Evolutionary conservation across 768 basidiomycete species (phyloP).

Genomic region (Sutorius australiensis): DNA sequence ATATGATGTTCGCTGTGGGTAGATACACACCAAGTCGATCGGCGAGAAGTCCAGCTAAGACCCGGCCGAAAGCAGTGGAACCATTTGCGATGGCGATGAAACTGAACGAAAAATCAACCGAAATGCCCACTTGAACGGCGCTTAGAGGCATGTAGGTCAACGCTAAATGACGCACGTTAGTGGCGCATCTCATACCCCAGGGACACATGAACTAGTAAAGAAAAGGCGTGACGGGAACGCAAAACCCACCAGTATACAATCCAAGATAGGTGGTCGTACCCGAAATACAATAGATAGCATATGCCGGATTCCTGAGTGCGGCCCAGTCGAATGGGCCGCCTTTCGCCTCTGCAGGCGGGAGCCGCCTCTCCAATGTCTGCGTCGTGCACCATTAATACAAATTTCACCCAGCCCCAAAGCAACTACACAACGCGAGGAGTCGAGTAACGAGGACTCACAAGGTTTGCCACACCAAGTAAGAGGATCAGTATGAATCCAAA

Average conservation of each 20-base stretch:
- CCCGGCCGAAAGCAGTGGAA: conserved; percentile 58
- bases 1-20: neutral
- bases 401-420: no score
- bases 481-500: conserved; percentile 59
- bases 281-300: conserved; percentile 54
- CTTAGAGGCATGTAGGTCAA: conserved; percentile 65
- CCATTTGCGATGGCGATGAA: conserved; percentile 67
- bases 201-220: no score
- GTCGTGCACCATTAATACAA: neutral
- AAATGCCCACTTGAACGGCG: conserved; percentile 47
- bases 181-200: neutral
- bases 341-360: conserved; percentile 49
- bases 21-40: conserved; percentile 47
- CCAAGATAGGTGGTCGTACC: conserved; percentile 60
- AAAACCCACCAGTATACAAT: conserved; percentile 54
- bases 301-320: conserved; percentile 47
- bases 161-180: conserved; percentile 34
- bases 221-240: neutral
- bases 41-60: conserved; percentile 47
- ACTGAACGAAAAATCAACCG: conserved; percentile 54
- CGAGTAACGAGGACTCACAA: conserved; percentile 33
- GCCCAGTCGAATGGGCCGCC: conserved; percentile 57
- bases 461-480: conserved; percentile 50
- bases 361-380: conserved; percentile 39
- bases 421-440: neutral